Evolutionary conservation across 441 rosid species (phyloP), one percentile per base, ranked within the genome.

Genomic region (Jatropha multifida): DNA sequence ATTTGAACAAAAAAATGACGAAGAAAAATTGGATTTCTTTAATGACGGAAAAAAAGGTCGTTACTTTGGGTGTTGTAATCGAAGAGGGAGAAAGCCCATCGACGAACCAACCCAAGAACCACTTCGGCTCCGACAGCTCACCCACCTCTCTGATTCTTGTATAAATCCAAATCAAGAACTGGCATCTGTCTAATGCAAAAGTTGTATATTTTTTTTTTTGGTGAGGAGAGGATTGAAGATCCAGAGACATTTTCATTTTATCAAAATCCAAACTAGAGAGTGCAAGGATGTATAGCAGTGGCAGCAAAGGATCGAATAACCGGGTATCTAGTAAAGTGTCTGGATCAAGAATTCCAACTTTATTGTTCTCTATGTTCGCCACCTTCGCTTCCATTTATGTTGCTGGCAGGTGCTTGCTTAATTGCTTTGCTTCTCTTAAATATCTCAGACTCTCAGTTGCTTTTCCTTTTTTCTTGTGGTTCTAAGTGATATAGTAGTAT

Each of bases 331-430:
- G 37, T 52, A 27, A 20, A 61, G 63, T n/a, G 1, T 68, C 40
- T 68, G 83, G 81, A 80, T 84, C 89, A 60, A 85, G 88, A 74
- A 73, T 90, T 42, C 82, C 94, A n/a, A 79, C 88, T 44, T 83
- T 94, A 44, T 72, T 90, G 80, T 80, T 91, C 74, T 86, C 88
- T 41, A 91, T 94, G 96, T 84, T 94, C 49, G 92, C 97, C 14
- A 84, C 86, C 75, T 85, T 94, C 78, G 93, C 97, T 83, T 79
- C 99, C 72, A 80, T 93, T 72, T 94, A 93, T 76, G 93, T 93
- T 10, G 98, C 97, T 3, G 99, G 98, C 81, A 85, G 99, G 98
- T 72, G 71, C 80, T 79, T 76, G 10, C 49, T 2, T 51, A 51
- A 44, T 44, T 44, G 7, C 48, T 44, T 44, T 6, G 48, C 7